Percentiles rank a stretch among this genome's conserved stretches.
Conservation (phyloP, 176 grass and related monocot species). For the Triticum aestivum region DNA sequence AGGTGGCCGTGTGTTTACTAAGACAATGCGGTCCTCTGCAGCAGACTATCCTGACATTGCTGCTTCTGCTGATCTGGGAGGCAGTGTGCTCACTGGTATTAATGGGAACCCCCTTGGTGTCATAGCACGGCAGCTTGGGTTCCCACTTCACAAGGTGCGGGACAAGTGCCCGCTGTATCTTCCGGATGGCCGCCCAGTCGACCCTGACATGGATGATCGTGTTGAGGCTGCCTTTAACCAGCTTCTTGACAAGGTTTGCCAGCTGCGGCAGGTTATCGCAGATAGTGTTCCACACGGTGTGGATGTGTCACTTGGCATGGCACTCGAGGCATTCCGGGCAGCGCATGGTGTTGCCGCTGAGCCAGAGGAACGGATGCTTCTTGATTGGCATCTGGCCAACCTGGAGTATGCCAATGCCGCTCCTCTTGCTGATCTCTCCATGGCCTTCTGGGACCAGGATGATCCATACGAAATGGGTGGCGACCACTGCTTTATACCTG, state of each 20-base stretch:
- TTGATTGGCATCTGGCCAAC: conserved; percentile 95
- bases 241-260: conserved; percentile 95
- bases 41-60: conserved; percentile 45
- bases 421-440: conserved; percentile 79
- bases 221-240: conserved; percentile 91
- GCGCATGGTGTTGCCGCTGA: conserved; percentile 70
- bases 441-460: conserved; percentile 98
- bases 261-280: conserved; percentile 67
- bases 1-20: conserved; percentile 89
- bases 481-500: conserved; percentile 96
- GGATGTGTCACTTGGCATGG: conserved; percentile 75
- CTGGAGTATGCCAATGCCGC: conserved; percentile 97
- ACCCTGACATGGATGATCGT: conserved; percentile 64
- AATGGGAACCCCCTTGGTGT: conserved; percentile 95
- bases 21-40: conserved; percentile 70
- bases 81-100: conserved; percentile 95
- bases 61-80: conserved; percentile 89
- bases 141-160: conserved; percentile 91
- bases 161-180: conserved; percentile 88
- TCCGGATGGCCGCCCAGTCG: conserved; percentile 73
- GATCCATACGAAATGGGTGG: conserved; percentile 99
- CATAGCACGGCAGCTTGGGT: conserved; percentile 83
- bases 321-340: conserved; percentile 73
- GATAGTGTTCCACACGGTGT: conserved; percentile 60
- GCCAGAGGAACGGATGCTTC: conserved; percentile 80